Base-by-base conservation (phyloP, 805 yeast species). In the Ogataea ganodermae region DNA sequence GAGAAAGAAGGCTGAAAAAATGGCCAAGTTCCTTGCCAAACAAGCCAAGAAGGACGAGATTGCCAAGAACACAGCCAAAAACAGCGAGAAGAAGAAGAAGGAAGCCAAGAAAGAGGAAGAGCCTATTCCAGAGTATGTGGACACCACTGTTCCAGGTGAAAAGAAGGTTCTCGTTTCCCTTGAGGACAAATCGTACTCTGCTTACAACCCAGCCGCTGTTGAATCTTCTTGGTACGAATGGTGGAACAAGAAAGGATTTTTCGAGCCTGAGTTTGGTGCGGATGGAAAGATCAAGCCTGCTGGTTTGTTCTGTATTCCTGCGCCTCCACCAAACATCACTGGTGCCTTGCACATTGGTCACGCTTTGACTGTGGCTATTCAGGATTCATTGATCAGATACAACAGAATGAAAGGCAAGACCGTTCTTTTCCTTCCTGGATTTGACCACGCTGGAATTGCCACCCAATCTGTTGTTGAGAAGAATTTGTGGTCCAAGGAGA, bases 281-380 rank as follows among this genome's bases (percentile, higher is more conserved):
- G 83, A 84, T 62, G 97, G 97, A 38, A 70, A 83, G 38, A 62
- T 80, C 57, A 84, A 84, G 65, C 87, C 94, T 35, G 91, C 82
- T 62, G 98, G 98, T 58, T 65, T 76, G 16, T 94, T 92, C 71
- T 78, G 86, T 53, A 89, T 94, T 61, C 97, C 98, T 32, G 94
- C 96, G n/a, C 99, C 99, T 32, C 99, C 99, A 53, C 99, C 99
- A 65, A 94, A 94, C 68, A 96, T 94, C 55, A 94, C 99, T 40
- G 99, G 99, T 72, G 97, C 98, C 39, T 78, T 94, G 58, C 99
- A 94, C 70, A 94, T 94, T 69, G 99, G 99, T 59, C 99, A 94
- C 70, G 99, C 98, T 23, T 79, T 94, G 67, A 94, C 99, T 14
- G 88, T 91, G 52, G 76, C 98, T 28, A 86, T 94, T 63, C 99